These are phyloP conservation scores for Debaryomyces maramus DNA, from an alignment of 805 yeast genomes.

Conservation along the genomic window DNA sequence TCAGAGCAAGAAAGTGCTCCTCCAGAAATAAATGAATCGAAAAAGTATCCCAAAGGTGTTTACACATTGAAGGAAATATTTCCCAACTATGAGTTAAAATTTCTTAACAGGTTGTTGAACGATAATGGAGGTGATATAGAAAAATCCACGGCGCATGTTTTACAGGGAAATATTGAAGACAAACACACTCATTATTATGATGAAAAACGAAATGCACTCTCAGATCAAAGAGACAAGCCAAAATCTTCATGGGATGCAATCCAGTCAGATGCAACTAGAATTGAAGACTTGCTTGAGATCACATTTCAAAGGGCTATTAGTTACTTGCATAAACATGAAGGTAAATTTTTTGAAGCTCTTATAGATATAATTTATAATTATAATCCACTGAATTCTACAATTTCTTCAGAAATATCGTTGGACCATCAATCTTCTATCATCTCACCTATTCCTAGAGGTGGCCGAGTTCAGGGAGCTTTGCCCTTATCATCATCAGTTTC, in stretches of 20 bases:
- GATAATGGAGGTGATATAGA: conserved; percentile 30
- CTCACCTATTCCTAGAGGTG: conserved; percentile 16
- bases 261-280: conserved; percentile 14
- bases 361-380: conserved; percentile 31
- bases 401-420: neutral
- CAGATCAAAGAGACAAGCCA: neutral
- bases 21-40: neutral
- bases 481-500: conserved; percentile 8
- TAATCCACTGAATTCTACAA: neutral
- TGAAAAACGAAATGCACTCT: neutral
- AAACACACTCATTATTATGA: neutral
- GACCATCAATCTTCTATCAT: neutral
- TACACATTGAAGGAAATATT: conserved; percentile 42
- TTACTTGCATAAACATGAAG: conserved; percentile 27
- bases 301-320: conserved; percentile 10
- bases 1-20: conserved; percentile 9
- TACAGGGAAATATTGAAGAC: conserved; percentile 2
- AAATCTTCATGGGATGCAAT: conserved; percentile 11
- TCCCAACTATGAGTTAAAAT: conserved; percentile 37
- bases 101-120: conserved; percentile 28
- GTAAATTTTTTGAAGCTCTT: conserved; percentile 31
- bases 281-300: conserved; percentile 20
- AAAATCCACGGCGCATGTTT: conserved; percentile 10
- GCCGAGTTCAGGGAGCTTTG: conserved; percentile 39
- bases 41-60: conserved; percentile 11